Evolutionary conservation across 2,329 filamentous ascomycete genomes (phyloP).

Genomic region (Teratosphaeria zuluensis): DNA sequence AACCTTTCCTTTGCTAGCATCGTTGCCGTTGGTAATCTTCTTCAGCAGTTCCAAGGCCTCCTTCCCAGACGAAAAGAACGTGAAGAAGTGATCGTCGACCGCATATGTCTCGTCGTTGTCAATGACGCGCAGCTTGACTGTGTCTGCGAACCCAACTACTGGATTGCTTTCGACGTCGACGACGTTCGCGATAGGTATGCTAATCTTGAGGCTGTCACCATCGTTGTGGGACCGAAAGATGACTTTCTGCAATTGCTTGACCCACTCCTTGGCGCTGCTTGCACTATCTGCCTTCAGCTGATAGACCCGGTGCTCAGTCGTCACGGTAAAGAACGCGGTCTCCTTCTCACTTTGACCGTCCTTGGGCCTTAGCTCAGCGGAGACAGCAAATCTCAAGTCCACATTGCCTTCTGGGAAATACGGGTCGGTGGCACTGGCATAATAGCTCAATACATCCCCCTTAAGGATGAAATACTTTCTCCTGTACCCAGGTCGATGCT

Average conservation of each 20-base stretch:
- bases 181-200: slow-evolving; percentile 75
- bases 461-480: slow-evolving; percentile 91
- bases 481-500: slow-evolving; percentile 76
- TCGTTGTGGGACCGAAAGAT: slow-evolving; percentile 95
- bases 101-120: slow-evolving; percentile 92
- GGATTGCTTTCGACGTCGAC: slow-evolving; percentile 88
- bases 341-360: slow-evolving; percentile 48
- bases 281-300: slow-evolving; percentile 82
- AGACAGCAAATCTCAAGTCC: slow-evolving; percentile 83
- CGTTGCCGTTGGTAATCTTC: slow-evolving; percentile 58
- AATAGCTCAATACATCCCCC: slow-evolving; percentile 86
- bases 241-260: slow-evolving; percentile 83
- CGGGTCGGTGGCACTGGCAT: slow-evolving; percentile 67
- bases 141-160: slow-evolving; percentile 85
- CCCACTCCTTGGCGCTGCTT: slow-evolving; percentile 89
- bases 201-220: slow-evolving; percentile 94
- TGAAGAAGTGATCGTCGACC: slow-evolving; percentile 97
- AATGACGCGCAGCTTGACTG: slow-evolving; percentile 84
- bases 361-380: slow-evolving; percentile 51
- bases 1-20: slow-evolving; percentile 19
- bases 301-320: slow-evolving; percentile 73
- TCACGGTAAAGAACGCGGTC: slow-evolving; percentile 65
- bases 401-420: slow-evolving; percentile 92
- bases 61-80: slow-evolving; percentile 78
- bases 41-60: slow-evolving; percentile 74